A percentile compares a stretch with the other conserved stretches of the same genome.
phyloP scores from a whole-genome alignment of 2,329 filamentous ascomycete species.

The Nemania abortiva region DNA sequence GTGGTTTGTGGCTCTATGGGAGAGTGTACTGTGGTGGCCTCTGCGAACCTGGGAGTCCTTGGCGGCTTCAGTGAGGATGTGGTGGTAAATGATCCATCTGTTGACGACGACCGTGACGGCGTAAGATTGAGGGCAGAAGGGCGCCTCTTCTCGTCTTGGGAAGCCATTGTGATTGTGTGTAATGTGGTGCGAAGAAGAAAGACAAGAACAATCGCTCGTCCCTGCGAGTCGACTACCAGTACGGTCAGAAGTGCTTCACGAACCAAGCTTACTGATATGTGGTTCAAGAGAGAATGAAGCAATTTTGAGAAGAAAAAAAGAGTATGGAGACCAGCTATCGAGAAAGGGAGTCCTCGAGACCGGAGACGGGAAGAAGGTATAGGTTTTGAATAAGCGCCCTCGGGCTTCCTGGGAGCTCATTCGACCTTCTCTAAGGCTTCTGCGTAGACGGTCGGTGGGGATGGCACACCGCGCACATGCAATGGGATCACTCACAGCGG shows the following conservation, averaged over 20 bases:
- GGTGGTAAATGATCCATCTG: constrained; percentile 65
- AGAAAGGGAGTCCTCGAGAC: constrained; percentile 55
- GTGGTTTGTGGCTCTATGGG: constrained; percentile 71
- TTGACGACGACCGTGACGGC: constrained; percentile 61
- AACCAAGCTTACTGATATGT: constrained; percentile 46
- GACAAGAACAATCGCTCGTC: constrained; percentile 54
- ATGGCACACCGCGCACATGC: constrained; percentile 53
- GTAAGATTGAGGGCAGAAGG: constrained; percentile 67
- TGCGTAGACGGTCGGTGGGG: constrained; percentile 56
- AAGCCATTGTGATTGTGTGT: constrained; percentile 50
- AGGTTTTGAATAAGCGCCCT: constrained; percentile 66
- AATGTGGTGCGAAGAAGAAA: constrained; percentile 45
- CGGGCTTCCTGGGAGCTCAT: constrained; percentile 51
- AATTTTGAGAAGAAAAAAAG: constrained; percentile 52
- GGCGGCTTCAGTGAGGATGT: constrained; percentile 73
- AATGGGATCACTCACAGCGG: constrained; percentile 57
- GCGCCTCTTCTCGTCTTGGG: constrained; percentile 66
- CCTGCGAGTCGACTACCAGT: constrained; percentile 43
- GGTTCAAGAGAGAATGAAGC: constrained; percentile 53
- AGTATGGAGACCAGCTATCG: constrained; percentile 68
- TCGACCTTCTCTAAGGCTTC: constrained; percentile 49
- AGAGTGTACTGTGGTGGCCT: constrained; percentile 83
- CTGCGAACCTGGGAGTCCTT: constrained; percentile 82
- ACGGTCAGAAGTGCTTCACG: constrained; percentile 46
- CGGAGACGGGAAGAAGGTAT: constrained; percentile 56